These are phyloP conservation scores for Sordaria brevicollis DNA, from an alignment of 495 filamentous ascomycete species.

Conservation along the genomic window DNA sequence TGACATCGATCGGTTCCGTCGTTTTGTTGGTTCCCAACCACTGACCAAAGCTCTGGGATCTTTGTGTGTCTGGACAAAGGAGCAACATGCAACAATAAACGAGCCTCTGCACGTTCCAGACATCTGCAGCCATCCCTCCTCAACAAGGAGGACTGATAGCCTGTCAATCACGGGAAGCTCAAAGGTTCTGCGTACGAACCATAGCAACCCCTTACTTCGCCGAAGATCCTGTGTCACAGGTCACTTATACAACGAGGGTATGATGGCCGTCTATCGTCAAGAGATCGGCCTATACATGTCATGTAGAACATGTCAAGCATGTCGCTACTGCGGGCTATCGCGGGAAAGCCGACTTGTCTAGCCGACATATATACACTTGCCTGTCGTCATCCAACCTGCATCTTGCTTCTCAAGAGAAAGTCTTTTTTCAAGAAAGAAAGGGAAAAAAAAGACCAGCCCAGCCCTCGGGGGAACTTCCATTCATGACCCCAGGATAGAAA, in stretches of 20 bases:
- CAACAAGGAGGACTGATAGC: background rate
- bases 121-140: background rate
- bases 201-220: background rate
- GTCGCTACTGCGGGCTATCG: background rate
- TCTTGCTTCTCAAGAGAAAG: no score
- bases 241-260: background rate
- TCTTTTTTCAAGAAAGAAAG: no score
- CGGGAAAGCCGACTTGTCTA: background rate
- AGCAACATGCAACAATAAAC: conserved; percentile 1
- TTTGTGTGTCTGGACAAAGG: background rate
- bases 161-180: background rate
- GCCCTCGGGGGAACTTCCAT: background rate
- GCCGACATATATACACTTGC: background rate
- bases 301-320: background rate
- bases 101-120: background rate
- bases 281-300: background rate
- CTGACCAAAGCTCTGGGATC: conserved; percentile 6
- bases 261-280: background rate
- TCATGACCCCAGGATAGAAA: background rate
- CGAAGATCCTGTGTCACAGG: background rate
- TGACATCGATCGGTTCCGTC: conserved; percentile 2
- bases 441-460: background rate
- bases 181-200: background rate
- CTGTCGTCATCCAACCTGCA: background rate
- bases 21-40: conserved; percentile 10